phyloP scores from a whole-genome alignment of 352 stramenopile genomes.

The Thraustochytrium sp. region DNA sequence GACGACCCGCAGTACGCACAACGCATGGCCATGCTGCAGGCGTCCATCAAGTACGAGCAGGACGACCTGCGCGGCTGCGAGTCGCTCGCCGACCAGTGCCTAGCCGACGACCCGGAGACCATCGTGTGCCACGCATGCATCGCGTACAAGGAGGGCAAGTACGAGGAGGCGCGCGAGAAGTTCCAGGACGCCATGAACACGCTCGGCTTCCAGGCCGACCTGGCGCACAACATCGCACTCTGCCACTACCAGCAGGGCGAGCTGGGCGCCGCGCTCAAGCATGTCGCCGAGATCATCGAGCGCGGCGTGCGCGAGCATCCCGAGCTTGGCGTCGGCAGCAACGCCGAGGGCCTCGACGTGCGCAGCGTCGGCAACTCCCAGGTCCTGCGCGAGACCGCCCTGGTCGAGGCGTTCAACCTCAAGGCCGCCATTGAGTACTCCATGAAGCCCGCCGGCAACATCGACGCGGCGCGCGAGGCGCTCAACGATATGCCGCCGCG shows the following conservation, averaged over 20 bases:
- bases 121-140: constrained; percentile 63
- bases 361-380: constrained; percentile 80
- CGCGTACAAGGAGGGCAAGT: constrained; percentile 70
- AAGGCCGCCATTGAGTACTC: constrained; percentile 90
- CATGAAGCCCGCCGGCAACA: constrained; percentile 69
- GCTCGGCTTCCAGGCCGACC: constrained; percentile 80
- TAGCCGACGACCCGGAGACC: constrained; percentile 79
- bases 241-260: constrained; percentile 80
- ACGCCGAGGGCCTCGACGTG: constrained; percentile 64
- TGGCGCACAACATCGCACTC: constrained; percentile 90
- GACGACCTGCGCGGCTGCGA: constrained; percentile 83
- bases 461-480: constrained; percentile 69
- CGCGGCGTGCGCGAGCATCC: constrained; percentile 78
- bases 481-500: constrained; percentile 81
- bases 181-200: constrained; percentile 86
- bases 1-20: constrained; percentile 75
- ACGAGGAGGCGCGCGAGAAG: constrained; percentile 73
- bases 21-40: constrained; percentile 70
- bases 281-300: constrained; percentile 88
- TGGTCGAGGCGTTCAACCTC: constrained; percentile 90
- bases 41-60: constrained; percentile 89
- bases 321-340: constrained; percentile 80
- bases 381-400: constrained; percentile 78
- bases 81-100: constrained; percentile 81
- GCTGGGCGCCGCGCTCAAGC: constrained; percentile 79